Conservation (phyloP, 352 stramenopile species). For the Pythium dissotocum region DNA sequence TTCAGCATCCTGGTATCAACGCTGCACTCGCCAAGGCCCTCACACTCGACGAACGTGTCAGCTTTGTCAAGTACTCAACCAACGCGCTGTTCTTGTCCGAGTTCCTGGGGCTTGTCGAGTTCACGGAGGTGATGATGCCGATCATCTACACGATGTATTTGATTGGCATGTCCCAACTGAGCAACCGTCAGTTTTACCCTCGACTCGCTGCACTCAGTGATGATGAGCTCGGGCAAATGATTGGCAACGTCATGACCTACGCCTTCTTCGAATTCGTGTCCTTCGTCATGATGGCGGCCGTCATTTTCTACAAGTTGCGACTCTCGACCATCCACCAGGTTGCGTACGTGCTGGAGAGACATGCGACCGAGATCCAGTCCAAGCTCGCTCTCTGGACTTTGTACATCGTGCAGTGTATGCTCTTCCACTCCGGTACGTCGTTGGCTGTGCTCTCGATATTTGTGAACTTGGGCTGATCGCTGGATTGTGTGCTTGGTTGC, state of each 20-base stretch:
- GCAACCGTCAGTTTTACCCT: constrained; percentile 24
- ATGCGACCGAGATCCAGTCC: constrained; percentile 29
- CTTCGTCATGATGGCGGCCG: constrained; percentile 9
- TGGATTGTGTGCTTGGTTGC: not conserved
- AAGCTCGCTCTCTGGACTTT: constrained; percentile 41
- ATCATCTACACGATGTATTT: constrained; percentile 25
- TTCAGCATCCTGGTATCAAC: not conserved
- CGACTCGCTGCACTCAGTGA: not conserved
- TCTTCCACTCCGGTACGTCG: constrained; percentile 30
- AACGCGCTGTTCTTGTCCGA: constrained; percentile 22
- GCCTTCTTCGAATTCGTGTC: constrained; percentile 16
- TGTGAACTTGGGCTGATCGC: not conserved
- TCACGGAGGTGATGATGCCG: constrained; percentile 28
- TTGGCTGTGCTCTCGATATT: not conserved
- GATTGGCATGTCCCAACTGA: constrained; percentile 10
- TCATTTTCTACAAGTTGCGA: constrained; percentile 11
- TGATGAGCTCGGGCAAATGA: constrained; percentile 5
- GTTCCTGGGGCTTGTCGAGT: constrained; percentile 26
- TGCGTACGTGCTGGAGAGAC: constrained; percentile 36
- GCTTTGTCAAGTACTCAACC: constrained; percentile 6
- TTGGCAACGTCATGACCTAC: constrained; percentile 14
- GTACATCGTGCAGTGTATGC: constrained; percentile 40
- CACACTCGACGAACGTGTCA: constrained; percentile 13
- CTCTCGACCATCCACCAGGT: constrained; percentile 34
- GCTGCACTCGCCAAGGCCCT: not conserved